phyloP scores from a whole-genome alignment of 495 filamentous ascomycete species.

The Lichenothelia convexa region DNA sequence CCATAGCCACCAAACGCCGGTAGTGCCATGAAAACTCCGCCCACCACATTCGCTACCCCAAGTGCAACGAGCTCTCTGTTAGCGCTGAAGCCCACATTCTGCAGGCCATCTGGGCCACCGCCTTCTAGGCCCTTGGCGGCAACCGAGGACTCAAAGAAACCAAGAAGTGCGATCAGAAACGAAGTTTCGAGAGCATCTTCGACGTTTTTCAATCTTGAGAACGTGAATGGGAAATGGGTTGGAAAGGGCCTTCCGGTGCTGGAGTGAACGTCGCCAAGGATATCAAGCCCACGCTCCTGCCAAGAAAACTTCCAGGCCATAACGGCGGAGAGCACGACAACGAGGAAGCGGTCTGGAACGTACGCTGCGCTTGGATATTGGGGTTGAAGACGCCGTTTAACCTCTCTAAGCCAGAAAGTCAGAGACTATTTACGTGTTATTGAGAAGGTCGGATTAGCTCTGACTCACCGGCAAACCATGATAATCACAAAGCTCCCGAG shows the following conservation, averaged over 20 bases:
- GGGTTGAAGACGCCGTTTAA: slow-evolving; percentile 70
- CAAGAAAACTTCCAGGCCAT: slow-evolving; percentile 62
- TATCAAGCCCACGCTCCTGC: slow-evolving; percentile 61
- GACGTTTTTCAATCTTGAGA: slow-evolving; percentile 57
- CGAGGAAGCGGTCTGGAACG: slow-evolving; percentile 77
- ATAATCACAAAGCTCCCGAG: slow-evolving; percentile 70
- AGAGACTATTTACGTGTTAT: too few species aligned
- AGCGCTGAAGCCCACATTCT: slow-evolving; percentile 63
- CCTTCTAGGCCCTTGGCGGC: slow-evolving; percentile 74
- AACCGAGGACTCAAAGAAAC: slow-evolving; percentile 98
- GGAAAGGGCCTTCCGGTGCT: slow-evolving; percentile 47
- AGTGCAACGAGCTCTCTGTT: slow-evolving; percentile 92
- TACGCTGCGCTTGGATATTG: slow-evolving; percentile 69
- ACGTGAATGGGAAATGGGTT: slow-evolving; percentile 71
- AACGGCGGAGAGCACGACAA: slow-evolving; percentile 74
- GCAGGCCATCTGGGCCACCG: slow-evolving; percentile 35
- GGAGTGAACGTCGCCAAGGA: slow-evolving; percentile 66
- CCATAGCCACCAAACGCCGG: slow-evolving; percentile 96
- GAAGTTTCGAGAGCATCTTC: slow-evolving; percentile 79
- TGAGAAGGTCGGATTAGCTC: neutral
- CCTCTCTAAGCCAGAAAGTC: slow-evolving; percentile 41
- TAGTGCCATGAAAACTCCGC: slow-evolving; percentile 78
- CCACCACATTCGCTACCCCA: slow-evolving; percentile 73
- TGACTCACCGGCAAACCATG: slow-evolving; percentile 56
- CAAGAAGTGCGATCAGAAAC: slow-evolving; percentile 82